Percentiles rank a stretch among this genome's conserved stretches.
Conservation (phyloP, 2,329 filamentous ascomycete species). For the Exophiala sp. region DNA sequence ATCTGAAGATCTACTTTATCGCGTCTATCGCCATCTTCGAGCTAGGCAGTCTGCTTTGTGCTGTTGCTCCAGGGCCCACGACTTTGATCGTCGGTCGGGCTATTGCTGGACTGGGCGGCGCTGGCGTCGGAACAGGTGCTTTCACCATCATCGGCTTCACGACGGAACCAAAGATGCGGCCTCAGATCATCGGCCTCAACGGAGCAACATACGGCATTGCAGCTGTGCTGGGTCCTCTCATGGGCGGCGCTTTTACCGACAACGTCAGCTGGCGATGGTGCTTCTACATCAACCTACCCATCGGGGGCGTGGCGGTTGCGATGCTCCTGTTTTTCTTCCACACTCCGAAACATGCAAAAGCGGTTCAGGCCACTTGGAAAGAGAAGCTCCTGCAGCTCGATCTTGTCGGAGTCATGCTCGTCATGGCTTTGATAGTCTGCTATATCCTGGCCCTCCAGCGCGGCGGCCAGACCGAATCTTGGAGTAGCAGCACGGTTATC, state of each 20-base stretch:
- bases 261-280: slow-evolving; percentile 35
- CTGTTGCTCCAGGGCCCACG: slow-evolving; percentile 31
- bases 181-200: slow-evolving; percentile 39
- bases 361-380: neutral
- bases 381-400: slow-evolving; percentile 28
- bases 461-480: slow-evolving; percentile 50
- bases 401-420: slow-evolving; percentile 44
- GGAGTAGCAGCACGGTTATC: slow-evolving; percentile 46
- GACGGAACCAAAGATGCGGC: slow-evolving; percentile 42
- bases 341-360: neutral
- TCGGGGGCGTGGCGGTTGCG: slow-evolving; percentile 35
- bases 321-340: slow-evolving; percentile 23
- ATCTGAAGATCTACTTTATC: slow-evolving; percentile 33
- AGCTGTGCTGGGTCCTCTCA: slow-evolving; percentile 28
- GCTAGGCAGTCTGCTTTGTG: slow-evolving; percentile 37
- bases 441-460: slow-evolving; percentile 53
- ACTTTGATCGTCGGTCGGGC: slow-evolving; percentile 46
- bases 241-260: slow-evolving; percentile 31
- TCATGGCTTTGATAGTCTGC: slow-evolving; percentile 49
- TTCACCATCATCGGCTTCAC: slow-evolving; percentile 44
- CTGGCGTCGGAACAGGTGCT: slow-evolving; percentile 31
- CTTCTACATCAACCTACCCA: slow-evolving; percentile 51
- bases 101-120: slow-evolving; percentile 49
- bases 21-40: slow-evolving; percentile 39
- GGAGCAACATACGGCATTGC: slow-evolving; percentile 28